Percentiles rank a stretch among this genome's conserved stretches.
phyloP scores from a whole-genome alignment of 164 flowering plant genomes.

The Nymphaea thermarum region DNA sequence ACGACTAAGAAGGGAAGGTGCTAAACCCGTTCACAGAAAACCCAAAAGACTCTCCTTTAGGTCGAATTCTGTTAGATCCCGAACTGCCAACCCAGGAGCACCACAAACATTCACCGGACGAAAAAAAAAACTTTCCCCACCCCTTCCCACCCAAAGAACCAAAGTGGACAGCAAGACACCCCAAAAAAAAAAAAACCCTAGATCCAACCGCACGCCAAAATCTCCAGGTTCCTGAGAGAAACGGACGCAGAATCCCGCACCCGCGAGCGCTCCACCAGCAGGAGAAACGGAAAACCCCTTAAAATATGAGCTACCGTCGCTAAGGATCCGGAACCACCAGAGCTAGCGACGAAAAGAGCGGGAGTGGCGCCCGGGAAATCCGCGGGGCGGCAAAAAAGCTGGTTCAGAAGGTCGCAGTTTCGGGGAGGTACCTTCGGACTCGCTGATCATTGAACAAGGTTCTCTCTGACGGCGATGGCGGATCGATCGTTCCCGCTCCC shows the following conservation, averaged over 20 bases:
- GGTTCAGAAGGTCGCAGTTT: neutral
- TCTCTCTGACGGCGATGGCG: neutral
- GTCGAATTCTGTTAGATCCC: neutral
- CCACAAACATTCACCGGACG: neutral
- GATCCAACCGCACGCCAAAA: neutral
- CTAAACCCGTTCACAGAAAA: neutral
- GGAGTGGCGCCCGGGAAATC: neutral
- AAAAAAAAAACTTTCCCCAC: neutral
- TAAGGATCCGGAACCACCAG: neutral
- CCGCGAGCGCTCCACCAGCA: neutral
- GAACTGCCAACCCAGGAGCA: neutral
- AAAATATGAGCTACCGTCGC: neutral
- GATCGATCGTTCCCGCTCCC: too few species aligned
- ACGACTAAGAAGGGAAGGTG: neutral
- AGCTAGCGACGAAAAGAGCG: neutral
- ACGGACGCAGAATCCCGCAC: neutral
- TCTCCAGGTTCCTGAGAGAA: neutral
- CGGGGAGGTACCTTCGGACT: neutral
- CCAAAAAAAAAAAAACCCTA: neutral
- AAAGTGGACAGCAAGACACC: neutral
- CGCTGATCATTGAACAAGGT: neutral
- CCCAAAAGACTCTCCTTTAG: neutral
- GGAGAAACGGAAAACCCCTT: neutral
- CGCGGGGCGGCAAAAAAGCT: neutral
- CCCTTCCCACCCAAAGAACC: neutral